Base-by-base conservation (phyloP, 192 early-diverging fungal genomes). In the Geranomyces variabilis region DNA sequence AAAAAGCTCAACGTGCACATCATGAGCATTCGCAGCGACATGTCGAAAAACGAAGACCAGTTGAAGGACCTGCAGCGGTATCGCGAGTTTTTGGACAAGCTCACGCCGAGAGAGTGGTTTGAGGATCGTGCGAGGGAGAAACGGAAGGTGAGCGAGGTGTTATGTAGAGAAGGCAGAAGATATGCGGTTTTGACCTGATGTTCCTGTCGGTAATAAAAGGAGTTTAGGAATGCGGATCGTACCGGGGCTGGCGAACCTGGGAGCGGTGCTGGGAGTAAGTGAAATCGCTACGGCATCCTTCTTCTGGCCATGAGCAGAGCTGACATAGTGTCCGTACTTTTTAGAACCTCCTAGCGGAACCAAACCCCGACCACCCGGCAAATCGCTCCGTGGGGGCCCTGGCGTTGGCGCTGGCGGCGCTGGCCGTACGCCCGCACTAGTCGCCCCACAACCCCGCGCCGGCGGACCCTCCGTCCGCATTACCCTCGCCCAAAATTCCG, bases 1-100 rank as follows among this genome's bases (percentile, higher is more conserved):
- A 87, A 87, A 71, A 83, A 84, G 49, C 75, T 86, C 51, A 86
- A 85, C 55, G 75, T 81, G 13, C 78, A 86, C 49, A 87, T 87
- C 67, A 86, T 87, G 82, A 79, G 69, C 26, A 81, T 86, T 24
- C 78, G 84, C 24, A 74, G 70, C 57, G 86, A 87, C 64, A 85
- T 87, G 86, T 77, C 77, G 58, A 87, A 87, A 61, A 86, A 86
- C 69, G 86, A 85, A 66, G 86, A 87, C 66, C 84, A 86, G 74
- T 75, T 87, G 48, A 79, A 80, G 67, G 86, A 87, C 71, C 66
- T 84, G 69, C 81, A 86, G 73, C 76, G 85, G 41, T 87, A 87
- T 63, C 59, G 81, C 12, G 72, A 84, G 72, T 87, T 87, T 76
- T 55, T 87, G 41, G 86, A 87, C 15, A 86, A 83, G 57, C 69